Evolutionary conservation across 306 rosid species (phyloP).

Genomic region (Vicia villosa): DNA sequence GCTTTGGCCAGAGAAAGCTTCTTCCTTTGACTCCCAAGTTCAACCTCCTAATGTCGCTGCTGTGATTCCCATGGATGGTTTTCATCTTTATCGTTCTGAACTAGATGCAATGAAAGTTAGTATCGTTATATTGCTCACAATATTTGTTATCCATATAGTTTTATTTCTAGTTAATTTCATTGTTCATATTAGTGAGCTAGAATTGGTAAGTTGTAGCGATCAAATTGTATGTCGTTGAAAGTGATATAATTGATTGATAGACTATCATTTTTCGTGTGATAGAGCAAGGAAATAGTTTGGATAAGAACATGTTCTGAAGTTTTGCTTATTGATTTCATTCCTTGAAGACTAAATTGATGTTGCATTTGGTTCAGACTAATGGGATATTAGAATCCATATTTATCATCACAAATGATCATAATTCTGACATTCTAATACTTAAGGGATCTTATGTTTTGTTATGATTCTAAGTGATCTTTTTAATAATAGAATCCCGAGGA

Average conservation of each 20-base stretch:
- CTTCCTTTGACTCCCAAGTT: constrained; percentile 65
- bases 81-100: constrained; percentile 85
- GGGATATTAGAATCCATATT: constrained; percentile 11
- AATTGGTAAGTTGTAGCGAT: constrained; percentile 23
- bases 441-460: neutral
- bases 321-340: constrained; percentile 11
- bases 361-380: neutral
- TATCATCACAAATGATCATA: constrained; percentile 29
- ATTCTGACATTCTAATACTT: constrained; percentile 26
- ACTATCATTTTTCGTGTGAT: constrained; percentile 24
- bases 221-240: constrained; percentile 16
- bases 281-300: constrained; percentile 24
- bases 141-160: constrained; percentile 27
- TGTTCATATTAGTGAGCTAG: constrained; percentile 22
- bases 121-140: constrained; percentile 24
- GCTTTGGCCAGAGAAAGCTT: constrained; percentile 65
- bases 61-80: constrained; percentile 91
- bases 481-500: constrained; percentile 78
- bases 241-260: neutral
- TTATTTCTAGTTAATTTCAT: constrained; percentile 31
- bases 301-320: constrained; percentile 7
- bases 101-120: constrained; percentile 92
- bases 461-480: constrained; percentile 35
- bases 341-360: constrained; percentile 7
- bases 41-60: constrained; percentile 63